These are phyloP conservation scores for Trametes gibbosa DNA, from an alignment of 768 basidiomycete genomes.

Conservation along the genomic window DNA sequence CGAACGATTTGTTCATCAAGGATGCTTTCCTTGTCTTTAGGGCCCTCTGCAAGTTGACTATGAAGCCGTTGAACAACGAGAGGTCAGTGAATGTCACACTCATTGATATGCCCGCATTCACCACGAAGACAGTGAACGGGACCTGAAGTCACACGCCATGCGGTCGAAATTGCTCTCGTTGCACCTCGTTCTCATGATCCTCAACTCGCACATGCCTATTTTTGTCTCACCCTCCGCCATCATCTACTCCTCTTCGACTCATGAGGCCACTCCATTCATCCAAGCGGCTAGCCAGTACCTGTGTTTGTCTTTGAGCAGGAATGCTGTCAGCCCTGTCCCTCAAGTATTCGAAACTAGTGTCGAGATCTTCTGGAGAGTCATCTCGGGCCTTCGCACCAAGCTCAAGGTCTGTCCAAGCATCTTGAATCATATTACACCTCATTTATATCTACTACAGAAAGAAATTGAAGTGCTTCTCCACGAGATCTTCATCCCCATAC, in stretches of 20 bases:
- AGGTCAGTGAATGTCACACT: conserved; percentile 50
- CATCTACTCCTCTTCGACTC: conserved; percentile 86
- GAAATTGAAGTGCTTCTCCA: conserved; percentile 98
- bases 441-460: conserved; percentile 57
- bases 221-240: conserved; percentile 88
- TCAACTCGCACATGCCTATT: conserved; percentile 87
- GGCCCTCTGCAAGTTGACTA: conserved; percentile 94
- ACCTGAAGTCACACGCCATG: conserved; percentile 95
- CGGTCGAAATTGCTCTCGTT: conserved; percentile 93
- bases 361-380: conserved; percentile 96
- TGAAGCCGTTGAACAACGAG: conserved; percentile 94
- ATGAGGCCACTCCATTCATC: conserved; percentile 85
- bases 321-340: conserved; percentile 91
- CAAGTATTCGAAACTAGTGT: conserved; percentile 98
- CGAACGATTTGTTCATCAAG: conserved; percentile 91
- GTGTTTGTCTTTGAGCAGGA: conserved; percentile 87
- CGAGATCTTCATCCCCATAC: conserved; percentile 97
- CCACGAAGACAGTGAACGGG: conserved; percentile 70
- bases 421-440: neutral
- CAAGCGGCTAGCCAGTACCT: conserved; percentile 97
- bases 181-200: conserved; percentile 87
- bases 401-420: conserved; percentile 66
- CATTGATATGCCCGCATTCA: neutral
- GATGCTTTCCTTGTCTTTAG: conserved; percentile 98
- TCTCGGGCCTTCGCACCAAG: conserved; percentile 92